Evolutionary conservation across 768 basidiomycete genomes (phyloP).

Genomic region (Lentinus tigrinus): DNA sequence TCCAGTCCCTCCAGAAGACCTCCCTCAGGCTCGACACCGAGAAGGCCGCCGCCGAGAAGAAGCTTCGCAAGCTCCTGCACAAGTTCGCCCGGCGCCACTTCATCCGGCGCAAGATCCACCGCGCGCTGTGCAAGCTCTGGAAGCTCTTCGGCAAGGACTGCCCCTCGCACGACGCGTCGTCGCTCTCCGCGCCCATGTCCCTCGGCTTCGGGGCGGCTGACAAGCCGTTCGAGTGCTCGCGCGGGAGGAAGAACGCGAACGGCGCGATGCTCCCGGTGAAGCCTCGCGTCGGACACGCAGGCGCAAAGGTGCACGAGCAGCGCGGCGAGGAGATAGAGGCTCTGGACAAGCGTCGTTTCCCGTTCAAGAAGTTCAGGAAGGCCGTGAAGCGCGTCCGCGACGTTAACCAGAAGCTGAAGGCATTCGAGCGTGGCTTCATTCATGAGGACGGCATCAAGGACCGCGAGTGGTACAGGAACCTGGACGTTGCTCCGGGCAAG

Average conservation of each 20-base stretch:
- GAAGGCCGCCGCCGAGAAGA: constrained; percentile 27
- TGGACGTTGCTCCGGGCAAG: constrained; percentile 85
- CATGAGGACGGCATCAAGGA: constrained; percentile 73
- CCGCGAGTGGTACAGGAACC: constrained; percentile 83
- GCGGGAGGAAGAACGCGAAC: not conserved
- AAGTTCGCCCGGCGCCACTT: not conserved
- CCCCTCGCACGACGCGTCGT: constrained; percentile 32
- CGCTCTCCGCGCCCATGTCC: not conserved
- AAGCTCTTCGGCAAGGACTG: constrained; percentile 41
- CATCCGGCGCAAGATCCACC: constrained; percentile 30
- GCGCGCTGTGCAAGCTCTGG: constrained; percentile 36
- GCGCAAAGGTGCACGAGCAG: constrained; percentile 28
- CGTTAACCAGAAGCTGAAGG: constrained; percentile 59
- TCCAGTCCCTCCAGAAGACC: constrained; percentile 22
- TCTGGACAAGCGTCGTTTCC: constrained; percentile 1
- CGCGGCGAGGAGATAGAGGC: not conserved
- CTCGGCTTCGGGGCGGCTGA: not conserved
- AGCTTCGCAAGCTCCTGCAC: constrained; percentile 25
- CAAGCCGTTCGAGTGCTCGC: constrained; percentile 14
- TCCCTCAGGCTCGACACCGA: constrained; percentile 26
- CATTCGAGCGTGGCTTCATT: constrained; percentile 81
- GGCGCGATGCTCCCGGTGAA: constrained; percentile 14
- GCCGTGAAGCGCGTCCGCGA: constrained; percentile 49
- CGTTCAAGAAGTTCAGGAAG: constrained; percentile 44
- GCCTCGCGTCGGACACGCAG: constrained; percentile 27